phyloP scores from a whole-genome alignment of 169 alveolate genomes.

The Plasmodium falciparum region DNA sequence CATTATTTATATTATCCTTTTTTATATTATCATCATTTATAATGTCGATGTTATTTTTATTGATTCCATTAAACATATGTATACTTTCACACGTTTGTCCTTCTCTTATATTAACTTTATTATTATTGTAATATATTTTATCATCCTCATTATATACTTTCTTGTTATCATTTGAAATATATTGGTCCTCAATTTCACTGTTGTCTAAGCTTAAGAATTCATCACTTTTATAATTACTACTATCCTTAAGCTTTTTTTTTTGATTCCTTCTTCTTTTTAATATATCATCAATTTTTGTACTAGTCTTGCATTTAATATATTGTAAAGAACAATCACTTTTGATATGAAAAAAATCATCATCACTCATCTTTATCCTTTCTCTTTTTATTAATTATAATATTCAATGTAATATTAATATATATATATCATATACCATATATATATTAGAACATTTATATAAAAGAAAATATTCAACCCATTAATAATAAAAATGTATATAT shows the following conservation, averaged over 20 bases:
- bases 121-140: background rate
- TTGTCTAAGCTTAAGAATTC: conserved; percentile 8
- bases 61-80: too few relatives aligned
- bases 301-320: conserved; percentile 65
- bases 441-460: background rate
- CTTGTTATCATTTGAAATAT: background rate
- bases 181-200: background rate
- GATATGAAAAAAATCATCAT: conserved; percentile 72
- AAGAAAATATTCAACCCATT: too few relatives aligned
- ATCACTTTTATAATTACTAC: background rate
- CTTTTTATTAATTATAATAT: background rate
- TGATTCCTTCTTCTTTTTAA: conserved; percentile 49
- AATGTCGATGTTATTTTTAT: too few relatives aligned
- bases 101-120: background rate
- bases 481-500: too few relatives aligned
- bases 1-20: too few relatives aligned
- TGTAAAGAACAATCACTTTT: conserved; percentile 44
- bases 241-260: conserved; percentile 13
- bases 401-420: background rate
- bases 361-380: conserved; percentile 59
- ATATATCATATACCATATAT: background rate
- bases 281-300: conserved; percentile 74
- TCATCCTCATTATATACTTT: background rate
- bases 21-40: too few relatives aligned
- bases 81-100: too few relatives aligned